A percentile compares a stretch with the other conserved stretches of the same genome.
phyloP scores from a whole-genome alignment of 805 yeast genomes.

The Sungouiella thailandica region DNA sequence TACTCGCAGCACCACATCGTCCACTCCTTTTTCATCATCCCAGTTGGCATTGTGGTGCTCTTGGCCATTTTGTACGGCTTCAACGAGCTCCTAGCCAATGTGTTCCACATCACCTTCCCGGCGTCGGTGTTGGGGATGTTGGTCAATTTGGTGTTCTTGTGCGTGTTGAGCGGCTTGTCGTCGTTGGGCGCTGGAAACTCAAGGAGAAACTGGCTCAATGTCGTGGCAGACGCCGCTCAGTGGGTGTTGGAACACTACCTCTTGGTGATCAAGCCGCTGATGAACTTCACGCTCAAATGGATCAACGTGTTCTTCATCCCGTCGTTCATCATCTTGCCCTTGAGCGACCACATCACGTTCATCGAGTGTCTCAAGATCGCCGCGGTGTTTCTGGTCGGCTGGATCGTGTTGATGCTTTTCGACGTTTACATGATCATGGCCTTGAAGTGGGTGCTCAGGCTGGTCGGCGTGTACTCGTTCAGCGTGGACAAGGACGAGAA shows the following conservation, averaged over 20 bases:
- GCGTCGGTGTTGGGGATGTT: conserved; percentile 70
- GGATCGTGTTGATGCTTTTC: conserved; percentile 43
- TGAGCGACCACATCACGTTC: conserved; percentile 59
- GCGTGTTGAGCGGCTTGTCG: conserved; percentile 27
- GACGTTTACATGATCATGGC: conserved; percentile 35
- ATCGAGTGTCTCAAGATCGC: conserved; percentile 70
- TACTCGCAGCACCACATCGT: conserved; percentile 22
- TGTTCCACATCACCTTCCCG: conserved; percentile 52
- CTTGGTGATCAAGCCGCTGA: conserved; percentile 49
- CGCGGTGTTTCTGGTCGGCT: conserved; percentile 67
- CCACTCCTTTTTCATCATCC: conserved; percentile 42
- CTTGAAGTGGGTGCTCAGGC: conserved; percentile 15
- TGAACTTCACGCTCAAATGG: conserved; percentile 69
- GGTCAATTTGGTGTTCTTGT: conserved; percentile 44
- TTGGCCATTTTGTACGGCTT: conserved; percentile 49
- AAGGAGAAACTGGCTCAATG: conserved; percentile 14
- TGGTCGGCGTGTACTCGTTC: conserved; percentile 6
- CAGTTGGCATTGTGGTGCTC: conserved; percentile 44
- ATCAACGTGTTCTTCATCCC: conserved; percentile 77
- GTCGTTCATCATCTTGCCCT: conserved; percentile 66
- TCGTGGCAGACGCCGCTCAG: conserved; percentile 9
- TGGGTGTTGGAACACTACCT: conserved; percentile 28
- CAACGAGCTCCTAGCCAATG: conserved; percentile 40
- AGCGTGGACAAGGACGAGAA: conserved; percentile 12
- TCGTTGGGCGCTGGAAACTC: conserved; percentile 2